phyloP scores from a whole-genome alignment of 2,329 filamentous ascomycete species.

The Cordyceps javanica region DNA sequence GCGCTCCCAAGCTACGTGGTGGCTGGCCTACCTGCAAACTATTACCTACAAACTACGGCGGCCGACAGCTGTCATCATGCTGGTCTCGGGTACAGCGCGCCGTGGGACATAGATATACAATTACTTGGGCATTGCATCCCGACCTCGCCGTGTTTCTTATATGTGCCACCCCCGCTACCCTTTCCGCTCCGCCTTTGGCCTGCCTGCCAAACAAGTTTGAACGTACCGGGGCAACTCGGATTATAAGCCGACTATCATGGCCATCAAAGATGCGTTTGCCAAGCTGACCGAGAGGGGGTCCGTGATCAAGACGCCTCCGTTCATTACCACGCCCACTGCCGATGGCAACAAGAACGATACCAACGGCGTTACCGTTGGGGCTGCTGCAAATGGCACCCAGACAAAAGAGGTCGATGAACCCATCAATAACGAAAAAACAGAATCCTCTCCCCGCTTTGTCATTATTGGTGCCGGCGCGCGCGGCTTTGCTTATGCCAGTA shows the following conservation, averaged over 20 bases:
- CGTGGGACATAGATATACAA: not conserved
- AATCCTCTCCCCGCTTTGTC: constrained; percentile 58
- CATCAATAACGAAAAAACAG: constrained; percentile 22
- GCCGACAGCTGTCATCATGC: not conserved
- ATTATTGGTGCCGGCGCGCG: constrained; percentile 80
- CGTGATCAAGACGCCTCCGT: constrained; percentile 2
- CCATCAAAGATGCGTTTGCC: constrained; percentile 18
- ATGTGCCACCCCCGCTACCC: constrained; percentile 16
- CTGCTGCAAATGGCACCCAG: not conserved
- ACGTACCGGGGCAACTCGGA: not conserved
- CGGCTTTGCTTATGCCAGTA: constrained; percentile 66
- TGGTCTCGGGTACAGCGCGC: not conserved
- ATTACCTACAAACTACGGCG: constrained; percentile 7
- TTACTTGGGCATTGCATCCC: not conserved
- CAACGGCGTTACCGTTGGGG: not conserved
- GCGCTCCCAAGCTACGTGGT: not conserved
- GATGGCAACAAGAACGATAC: not conserved
- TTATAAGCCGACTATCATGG: constrained; percentile 15
- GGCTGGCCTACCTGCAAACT: not conserved
- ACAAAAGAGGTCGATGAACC: not conserved
- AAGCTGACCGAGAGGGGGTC: constrained; percentile 16
- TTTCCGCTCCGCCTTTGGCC: not conserved
- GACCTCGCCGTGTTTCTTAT: not conserved
- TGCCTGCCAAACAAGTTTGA: not conserved
- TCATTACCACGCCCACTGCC: not conserved